Evolutionary conservation across 2,329 filamentous ascomycete genomes (phyloP), one percentile per base, ranked within the genome.

Genomic region (Penicillium paneum): DNA sequence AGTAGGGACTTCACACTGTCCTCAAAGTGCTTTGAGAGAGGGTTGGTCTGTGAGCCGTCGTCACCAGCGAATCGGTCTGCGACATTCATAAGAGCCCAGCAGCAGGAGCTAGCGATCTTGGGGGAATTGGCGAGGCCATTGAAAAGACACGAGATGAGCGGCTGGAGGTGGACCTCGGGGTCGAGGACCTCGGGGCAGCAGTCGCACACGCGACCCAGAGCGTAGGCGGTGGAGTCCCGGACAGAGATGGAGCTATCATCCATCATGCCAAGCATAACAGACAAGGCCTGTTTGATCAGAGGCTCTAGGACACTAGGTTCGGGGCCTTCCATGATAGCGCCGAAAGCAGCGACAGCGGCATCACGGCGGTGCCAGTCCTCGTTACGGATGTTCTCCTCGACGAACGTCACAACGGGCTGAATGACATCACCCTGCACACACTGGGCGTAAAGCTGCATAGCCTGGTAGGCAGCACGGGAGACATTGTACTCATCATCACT

Each of bases 31-130:
- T 87, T 85, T 2, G 92, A 96, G 46, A 99, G 81, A 40, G 91
- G 83, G 77, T 97, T 99, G 45, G 81, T 81, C 66, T 87, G 80
- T 57, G 87, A 88, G 46, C 90, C 90, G 52, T 87, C 82, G 52
- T 97, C 92, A 54, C 91, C 91, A 29, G 91, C 90, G 71, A 97
- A 99, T 58, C 92, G 88, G 71, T 99, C 94, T 11, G 94, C 93
- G 70, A 99, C 79, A 77, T 97, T 99, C 90, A 99, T 97, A 63
- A 99, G 79, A 31, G 94, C 92, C 94, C 95, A 97, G 79, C 94
- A 99, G 85, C 94, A 97, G 29, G 94, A 99, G 52, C 91, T 87
- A 31, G 93, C 94, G 87, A 99, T 99, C 83, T 96, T 97, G 56
- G 91, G 88, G 72, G 89, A 94, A 77, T 89, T 93, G 56, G 90